Evolutionary conservation across 208 protist species (phyloP).

Genomic region (Acanthamoeba royreba): DNA sequence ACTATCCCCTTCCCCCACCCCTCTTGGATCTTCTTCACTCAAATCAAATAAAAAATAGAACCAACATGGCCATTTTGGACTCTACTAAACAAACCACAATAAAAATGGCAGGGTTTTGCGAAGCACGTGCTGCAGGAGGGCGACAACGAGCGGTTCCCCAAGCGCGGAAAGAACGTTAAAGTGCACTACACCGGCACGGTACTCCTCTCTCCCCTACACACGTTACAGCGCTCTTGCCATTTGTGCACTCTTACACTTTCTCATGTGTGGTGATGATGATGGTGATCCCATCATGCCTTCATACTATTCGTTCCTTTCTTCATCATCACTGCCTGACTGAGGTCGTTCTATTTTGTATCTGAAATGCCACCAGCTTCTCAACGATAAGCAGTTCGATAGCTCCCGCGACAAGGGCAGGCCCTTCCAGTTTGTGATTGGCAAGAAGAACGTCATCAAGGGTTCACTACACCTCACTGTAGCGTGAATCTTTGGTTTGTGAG

Average conservation of each 20-base stretch:
- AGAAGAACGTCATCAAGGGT: constrained; percentile 34
- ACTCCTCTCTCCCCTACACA: background rate
- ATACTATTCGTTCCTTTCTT: too few species aligned
- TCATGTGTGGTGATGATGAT: too few species aligned
- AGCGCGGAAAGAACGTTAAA: background rate
- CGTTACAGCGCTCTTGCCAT: too few species aligned
- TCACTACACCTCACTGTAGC: too few species aligned
- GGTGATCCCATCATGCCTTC: too few species aligned
- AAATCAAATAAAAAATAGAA: background rate
- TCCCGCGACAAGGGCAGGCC: constrained; percentile 26
- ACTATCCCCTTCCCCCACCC: background rate
- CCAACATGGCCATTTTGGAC: too few species aligned
- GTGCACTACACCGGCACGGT: constrained; percentile 38
- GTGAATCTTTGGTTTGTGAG: background rate
- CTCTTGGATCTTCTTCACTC: too few species aligned
- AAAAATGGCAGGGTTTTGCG: background rate
- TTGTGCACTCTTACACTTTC: too few species aligned
- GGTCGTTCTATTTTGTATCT: too few species aligned
- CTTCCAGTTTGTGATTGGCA: constrained; percentile 17
- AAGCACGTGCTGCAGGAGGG: constrained; percentile 16
- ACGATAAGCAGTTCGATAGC: constrained; percentile 36
- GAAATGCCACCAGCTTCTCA: background rate
- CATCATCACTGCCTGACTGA: too few species aligned
- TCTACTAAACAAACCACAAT: background rate
- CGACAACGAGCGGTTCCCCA: background rate